Base-by-base conservation (phyloP, 2,329 filamentous ascomycete species). In the Penicillium olsonii region DNA sequence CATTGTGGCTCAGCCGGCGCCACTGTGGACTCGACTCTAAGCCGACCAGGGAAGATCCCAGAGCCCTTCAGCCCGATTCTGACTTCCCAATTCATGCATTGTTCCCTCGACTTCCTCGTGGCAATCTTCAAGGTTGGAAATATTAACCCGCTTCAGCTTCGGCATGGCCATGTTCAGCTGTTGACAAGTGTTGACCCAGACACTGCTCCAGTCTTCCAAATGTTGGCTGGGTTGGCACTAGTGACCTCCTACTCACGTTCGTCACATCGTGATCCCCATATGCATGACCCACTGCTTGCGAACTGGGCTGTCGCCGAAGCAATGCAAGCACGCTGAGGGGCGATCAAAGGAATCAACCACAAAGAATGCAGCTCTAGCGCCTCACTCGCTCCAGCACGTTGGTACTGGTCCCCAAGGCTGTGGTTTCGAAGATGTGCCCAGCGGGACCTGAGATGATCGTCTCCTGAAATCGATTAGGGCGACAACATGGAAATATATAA, bases 201-300 rank as follows among this genome's bases (percentile, higher is more conserved):
- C 5, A 24, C 8, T 24, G 22, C 22, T 8, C 22, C 22, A 24
- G 22, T 24, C 4, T 24, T 24, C 8, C 22, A 24, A 24, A 8
- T 8, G 4, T 37, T 33, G 22, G 43, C 44, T 24, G 40, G 37
- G 37, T 19, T 37, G 37, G 29, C 37, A 46, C 42, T 50, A 50
- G 47, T 45, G 26, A 42, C 42, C 45, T 47, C 48, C 46, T 43
- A 35, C 52, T 53, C 50, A 52, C 45, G 41, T 53, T 40, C 52
- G 42, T 45, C 51, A 52, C 55, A 52, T 55, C 58, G 60, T 59
- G 56, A 59, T 58, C 50, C 54, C 53, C 42, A 52, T 52, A 60
- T 61, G 64, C 61, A 64, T 59, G 61, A 59, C 60, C 57, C 64
- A 56, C 64, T 59, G 64, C 57, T 67, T 60, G 45, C 55, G 53